Conservation (phyloP, 106 monocot species). For the Chionographis japonica region DNA sequence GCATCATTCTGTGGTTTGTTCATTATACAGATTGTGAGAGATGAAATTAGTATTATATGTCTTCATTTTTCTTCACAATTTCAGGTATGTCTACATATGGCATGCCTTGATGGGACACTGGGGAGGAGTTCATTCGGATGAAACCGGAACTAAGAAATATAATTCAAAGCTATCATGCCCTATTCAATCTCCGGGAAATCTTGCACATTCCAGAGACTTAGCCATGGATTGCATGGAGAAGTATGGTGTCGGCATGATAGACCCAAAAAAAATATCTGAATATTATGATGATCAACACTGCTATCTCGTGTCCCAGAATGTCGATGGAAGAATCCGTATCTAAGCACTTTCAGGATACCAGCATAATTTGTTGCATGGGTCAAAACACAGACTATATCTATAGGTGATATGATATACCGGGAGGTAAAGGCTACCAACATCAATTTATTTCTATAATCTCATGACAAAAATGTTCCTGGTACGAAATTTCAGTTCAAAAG, state of each 20-base stretch:
- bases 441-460: not conserved
- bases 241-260: conserved; percentile 35
- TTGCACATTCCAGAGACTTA: conserved; percentile 30
- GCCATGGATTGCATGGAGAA: conserved; percentile 50
- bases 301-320: conserved; percentile 36
- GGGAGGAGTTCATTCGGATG: conserved; percentile 41
- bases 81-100: conserved; percentile 45
- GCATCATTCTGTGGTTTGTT: too few species aligned
- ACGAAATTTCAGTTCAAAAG: conserved; percentile 33
- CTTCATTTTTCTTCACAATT: not conserved
- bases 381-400: conserved; percentile 38
- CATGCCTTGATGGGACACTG: conserved; percentile 53
- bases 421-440: not conserved
- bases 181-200: conserved; percentile 45
- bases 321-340: conserved; percentile 42
- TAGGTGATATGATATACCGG: conserved; percentile 13
- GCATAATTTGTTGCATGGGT: conserved; percentile 47
- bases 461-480: not conserved
- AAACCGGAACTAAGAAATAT: conserved; percentile 35
- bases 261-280: conserved; percentile 22
- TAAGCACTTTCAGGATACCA: conserved; percentile 36
- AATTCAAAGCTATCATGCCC: conserved; percentile 32
- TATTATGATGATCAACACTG: conserved; percentile 47
- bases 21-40: too few species aligned
- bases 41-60: too few species aligned